Percentiles rank a stretch among this genome's conserved stretches.
These are phyloP conservation scores for Bretziella fagacearum DNA, from an alignment of 2,329 filamentous ascomycete genomes.

Conservation along the genomic window DNA sequence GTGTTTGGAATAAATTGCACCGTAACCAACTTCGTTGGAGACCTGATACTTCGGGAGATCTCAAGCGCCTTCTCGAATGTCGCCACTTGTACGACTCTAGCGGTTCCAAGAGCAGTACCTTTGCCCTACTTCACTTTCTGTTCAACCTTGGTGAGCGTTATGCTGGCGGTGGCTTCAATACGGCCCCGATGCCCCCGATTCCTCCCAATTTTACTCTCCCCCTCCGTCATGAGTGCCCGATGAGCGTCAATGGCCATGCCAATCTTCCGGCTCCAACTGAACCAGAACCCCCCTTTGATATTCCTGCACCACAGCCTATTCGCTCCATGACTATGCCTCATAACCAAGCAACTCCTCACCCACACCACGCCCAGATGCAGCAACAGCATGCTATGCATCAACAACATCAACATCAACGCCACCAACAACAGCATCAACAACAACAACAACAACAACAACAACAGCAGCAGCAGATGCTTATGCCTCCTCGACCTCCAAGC, in stretches of 20 bases:
- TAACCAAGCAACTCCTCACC: conserved; percentile 1
- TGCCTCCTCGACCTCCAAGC: conserved; percentile 6
- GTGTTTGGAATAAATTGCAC: conserved; percentile 29
- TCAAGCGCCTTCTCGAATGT: conserved; percentile 29
- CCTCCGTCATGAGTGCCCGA: conserved; percentile 15
- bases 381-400: no score
- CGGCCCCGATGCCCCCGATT: conserved; percentile 18
- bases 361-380: not conserved
- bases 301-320: conserved; percentile 5
- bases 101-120: conserved; percentile 7
- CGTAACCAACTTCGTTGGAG: conserved; percentile 26
- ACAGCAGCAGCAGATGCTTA: conserved; percentile 10
- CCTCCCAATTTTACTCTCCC: conserved; percentile 16
- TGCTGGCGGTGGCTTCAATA: conserved; percentile 22
- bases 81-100: conserved; percentile 28
- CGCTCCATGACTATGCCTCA: not conserved
- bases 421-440: conserved; percentile 11
- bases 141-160: conserved; percentile 26
- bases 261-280: conserved; percentile 3
- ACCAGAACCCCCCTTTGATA: conserved; percentile 9
- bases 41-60: conserved; percentile 26
- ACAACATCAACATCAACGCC: conserved; percentile 9
- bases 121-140: conserved; percentile 26
- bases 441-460: conserved; percentile 10
- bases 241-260: conserved; percentile 13